Base-by-base conservation (phyloP, 208 protist genomes). In the Trichomonas tenax region DNA sequence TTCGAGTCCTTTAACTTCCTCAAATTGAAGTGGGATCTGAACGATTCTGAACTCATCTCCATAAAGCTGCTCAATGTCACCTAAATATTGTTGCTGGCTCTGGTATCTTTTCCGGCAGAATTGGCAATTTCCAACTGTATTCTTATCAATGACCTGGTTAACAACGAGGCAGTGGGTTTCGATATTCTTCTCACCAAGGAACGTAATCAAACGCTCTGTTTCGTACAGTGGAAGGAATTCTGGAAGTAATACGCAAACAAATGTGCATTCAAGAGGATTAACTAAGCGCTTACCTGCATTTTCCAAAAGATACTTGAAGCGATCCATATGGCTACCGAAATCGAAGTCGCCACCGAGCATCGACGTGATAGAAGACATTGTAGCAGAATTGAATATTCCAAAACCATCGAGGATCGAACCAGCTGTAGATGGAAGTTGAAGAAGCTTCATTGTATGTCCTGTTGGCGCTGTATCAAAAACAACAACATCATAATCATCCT, bases 391-490 rank as follows among this genome's bases (percentile, higher is more conserved):
- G 41, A 96, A 49, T 6, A 23, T 72, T 49, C 31, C 58, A 21
- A 96, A 45, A 45, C 41, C 58, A 41, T 44, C 72, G 23, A 96
- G 34, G 6, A 63, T 82, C 14, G 48, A 58, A 38, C 86, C n/a
- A 14, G 44, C 44, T 40, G n/a, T 86, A 40, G 58, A n/a, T 26
- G 95, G 95, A 11, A 96, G 72, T 40, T 49, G 9, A 26, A 96
- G 95, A 4, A 96, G 34, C 31, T 44, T 34, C 93, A 97, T 90
- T 11, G 99, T 99, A 97, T 99, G 99, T 38, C 99, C 99, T 0
- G 99, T 99, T 51, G 99, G 99, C 9, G 99, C 99, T 38, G 99
- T 99, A 97, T 99, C 99, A 97, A 99, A 99, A 31, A 99, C 98
- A 45, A 99, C 98, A 23, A 98, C 96, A 96, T 98, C 98, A 97